Evolutionary conservation across 2,329 filamentous ascomycete genomes (phyloP), one percentile per base, ranked within the genome.

Genomic region (Colletotrichum filicis): DNA sequence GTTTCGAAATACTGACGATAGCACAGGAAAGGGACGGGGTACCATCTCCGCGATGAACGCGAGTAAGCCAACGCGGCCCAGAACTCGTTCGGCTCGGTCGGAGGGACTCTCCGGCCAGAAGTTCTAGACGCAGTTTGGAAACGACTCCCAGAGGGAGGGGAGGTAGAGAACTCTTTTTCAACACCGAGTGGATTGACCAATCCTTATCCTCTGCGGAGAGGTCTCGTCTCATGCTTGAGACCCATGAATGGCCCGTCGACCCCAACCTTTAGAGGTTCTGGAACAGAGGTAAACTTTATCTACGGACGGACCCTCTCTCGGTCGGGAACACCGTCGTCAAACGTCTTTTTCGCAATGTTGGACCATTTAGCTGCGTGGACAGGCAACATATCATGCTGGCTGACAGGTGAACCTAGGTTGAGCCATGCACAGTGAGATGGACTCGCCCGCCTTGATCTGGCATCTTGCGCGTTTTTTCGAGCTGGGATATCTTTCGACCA

Each of bases 221-320:
- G 53, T 32, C 42, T 69, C 65, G 69, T 72, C 66, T 72, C 60
- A 70, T 64, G 24, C 37, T 59, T 46, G 24, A 30, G 37, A 65
- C 46, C 37, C 32, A 59, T 65, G 66, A 69, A 55, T 72, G 65
- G 69, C 24, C 49, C 26, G 24, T 26, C 14, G 66, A 73, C 59
- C 69, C 8, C 59, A 70, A 73, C 53, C 32, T 60, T 28, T 28
- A 49, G 60, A 73, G 59, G 42, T 73, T 64, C 32, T 73, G 70
- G 70, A 65, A 73, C 66, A 65, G 22, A 30, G 7, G 26, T 16
- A 55, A 73, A 73, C 30, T 64, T 26, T 73, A 60, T 60, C 24
- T 56, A 42, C 66, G 55, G 59, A 73, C 53, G 55, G 66, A 49
- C 37, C 57, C 12, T 9, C 49, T 12, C 30, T 14, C 5, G 46